Evolutionary conservation across 2,329 filamentous ascomycete genomes (phyloP), one percentile per base, ranked within the genome.

Genomic region (Calonectria pseudoturangicola): DNA sequence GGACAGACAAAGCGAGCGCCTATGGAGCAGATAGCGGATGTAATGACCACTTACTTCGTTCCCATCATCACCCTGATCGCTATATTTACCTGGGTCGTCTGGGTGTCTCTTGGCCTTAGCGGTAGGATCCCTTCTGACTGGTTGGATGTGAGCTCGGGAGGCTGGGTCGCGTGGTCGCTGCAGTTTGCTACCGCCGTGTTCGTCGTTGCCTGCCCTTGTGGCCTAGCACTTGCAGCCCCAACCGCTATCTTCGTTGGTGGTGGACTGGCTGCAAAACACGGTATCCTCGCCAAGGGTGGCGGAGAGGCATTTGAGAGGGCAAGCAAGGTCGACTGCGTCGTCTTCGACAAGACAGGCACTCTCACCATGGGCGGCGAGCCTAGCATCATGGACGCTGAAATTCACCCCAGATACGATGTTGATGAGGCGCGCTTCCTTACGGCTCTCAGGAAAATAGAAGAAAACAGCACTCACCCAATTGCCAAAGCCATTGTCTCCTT

Each of bases 291-390:
- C 76, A 95, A 95, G 83, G 94, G 94, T 28, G 95, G 95, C 27
- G 95, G 95, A 43, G 94, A 96, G 81, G 95, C 94, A 0, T 96
- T 97, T 80, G 94, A 96, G 82, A 95, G 95, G 85, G 94, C 94
- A 4, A 95, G 93, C 81, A 90, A 90, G 13, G 88, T 96, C 51
- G 92, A 95, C 81, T 93, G 92, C 66, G 92, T 97, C 47, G 93
- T 97, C 0, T 97, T 97, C 81, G 95, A 97, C 87, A 97, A 97
- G 87, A 97, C 95, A 0, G 95, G 95, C 1, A 97, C 95, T 0
- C 85, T 97, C 71, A 97, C 95, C 0, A 86, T 93, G 78, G 87
- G 93, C 6, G 93, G 93, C 8, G 92, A 94, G 75, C 93, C 94
- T 0, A 90, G 87, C 28, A 92, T 96, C 28, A 94, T 91, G 0